phyloP scores from a whole-genome alignment of 164 flowering plant species.

The Tetracentron sinense region DNA sequence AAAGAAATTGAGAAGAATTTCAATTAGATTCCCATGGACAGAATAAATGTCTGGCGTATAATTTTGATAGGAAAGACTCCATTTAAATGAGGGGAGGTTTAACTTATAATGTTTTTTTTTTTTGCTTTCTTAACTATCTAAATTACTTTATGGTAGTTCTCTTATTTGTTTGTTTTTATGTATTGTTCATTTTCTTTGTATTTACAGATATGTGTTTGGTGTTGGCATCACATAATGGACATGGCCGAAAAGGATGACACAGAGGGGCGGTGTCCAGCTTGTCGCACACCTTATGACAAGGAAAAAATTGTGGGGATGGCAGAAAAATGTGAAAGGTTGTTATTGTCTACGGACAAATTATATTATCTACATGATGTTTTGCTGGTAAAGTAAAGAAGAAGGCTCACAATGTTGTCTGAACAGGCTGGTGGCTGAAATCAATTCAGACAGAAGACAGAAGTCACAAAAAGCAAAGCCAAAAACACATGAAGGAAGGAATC shows the following conservation, averaged over 20 bases:
- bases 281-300: constrained; percentile 84
- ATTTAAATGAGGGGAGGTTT: too few relatives aligned
- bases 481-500: constrained; percentile 79
- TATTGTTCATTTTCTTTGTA: neutral
- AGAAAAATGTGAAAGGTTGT: constrained; percentile 69
- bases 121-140: too few relatives aligned
- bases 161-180: too few relatives aligned
- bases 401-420: neutral
- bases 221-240: constrained; percentile 98
- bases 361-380: neutral
- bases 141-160: too few relatives aligned
- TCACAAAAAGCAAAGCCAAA: constrained; percentile 72
- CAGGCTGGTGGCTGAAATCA: constrained; percentile 79
- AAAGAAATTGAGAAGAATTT: too few relatives aligned
- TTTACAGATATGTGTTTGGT: constrained; percentile 92
- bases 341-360: neutral
- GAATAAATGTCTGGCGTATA: too few relatives aligned
- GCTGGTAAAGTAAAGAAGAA: neutral
- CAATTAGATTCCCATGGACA: too few relatives aligned
- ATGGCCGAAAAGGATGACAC: constrained; percentile 97
- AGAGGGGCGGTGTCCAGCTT: constrained; percentile 98
- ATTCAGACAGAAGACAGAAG: constrained; percentile 61
- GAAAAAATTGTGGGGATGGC: constrained; percentile 90
- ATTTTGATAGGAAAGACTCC: too few relatives aligned
- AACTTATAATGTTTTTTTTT: too few relatives aligned